Conservation (phyloP, 768 basidiomycete species). For the Xerocomellus dryophilus region DNA sequence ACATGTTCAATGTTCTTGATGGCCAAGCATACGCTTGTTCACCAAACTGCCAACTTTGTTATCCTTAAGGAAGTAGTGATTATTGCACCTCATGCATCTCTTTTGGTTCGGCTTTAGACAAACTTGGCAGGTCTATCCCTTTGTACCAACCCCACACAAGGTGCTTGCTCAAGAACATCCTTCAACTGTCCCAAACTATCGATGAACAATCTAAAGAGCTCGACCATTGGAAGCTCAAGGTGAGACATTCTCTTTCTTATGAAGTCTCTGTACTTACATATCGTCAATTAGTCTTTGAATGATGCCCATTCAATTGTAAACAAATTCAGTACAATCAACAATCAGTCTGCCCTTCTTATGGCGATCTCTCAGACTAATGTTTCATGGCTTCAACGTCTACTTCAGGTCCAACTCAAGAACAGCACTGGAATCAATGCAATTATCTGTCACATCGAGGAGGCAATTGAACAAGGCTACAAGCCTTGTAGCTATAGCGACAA, state of each 20-base stretch:
- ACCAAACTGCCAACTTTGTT: neutral
- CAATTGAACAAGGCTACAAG: neutral
- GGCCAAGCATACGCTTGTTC: neutral
- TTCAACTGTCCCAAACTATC: neutral
- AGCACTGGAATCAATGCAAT: neutral
- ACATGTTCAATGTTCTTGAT: neutral
- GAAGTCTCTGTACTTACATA: neutral
- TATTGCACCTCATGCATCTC: too few species aligned
- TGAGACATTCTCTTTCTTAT: neutral
- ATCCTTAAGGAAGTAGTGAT: too few species aligned
- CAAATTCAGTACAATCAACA: neutral
- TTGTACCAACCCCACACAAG: neutral
- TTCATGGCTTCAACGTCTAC: neutral
- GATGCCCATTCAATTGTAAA: neutral
- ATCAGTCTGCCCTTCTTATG: neutral
- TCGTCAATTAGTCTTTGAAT: neutral
- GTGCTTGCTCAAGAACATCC: neutral
- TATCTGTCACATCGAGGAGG: neutral
- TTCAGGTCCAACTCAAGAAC: neutral
- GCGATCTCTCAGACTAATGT: neutral
- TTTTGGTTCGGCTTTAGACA: neutral
- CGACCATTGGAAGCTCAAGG: neutral
- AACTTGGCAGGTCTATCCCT: neutral
- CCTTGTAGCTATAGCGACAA: neutral
- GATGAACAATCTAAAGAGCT: neutral